A percentile compares a stretch with the other conserved stretches of the same genome.
These are phyloP conservation scores for Phytophthora macrochlamydospora DNA, from an alignment of 352 stramenopile genomes.

Conservation along the genomic window DNA sequence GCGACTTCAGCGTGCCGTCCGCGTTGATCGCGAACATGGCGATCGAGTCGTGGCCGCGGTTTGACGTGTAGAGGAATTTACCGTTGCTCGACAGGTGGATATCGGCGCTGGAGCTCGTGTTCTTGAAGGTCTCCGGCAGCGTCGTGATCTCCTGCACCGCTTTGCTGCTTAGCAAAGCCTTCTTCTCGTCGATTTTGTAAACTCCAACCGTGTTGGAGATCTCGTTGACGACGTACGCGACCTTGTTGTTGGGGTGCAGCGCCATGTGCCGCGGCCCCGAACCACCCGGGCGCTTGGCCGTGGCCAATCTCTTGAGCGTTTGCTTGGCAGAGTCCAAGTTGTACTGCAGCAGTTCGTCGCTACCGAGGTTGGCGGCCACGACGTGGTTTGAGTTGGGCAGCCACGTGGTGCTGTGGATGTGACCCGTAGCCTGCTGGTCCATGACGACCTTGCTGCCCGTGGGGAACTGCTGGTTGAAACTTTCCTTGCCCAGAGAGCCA, in stretches of 20 bases:
- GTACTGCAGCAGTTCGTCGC: conserved; percentile 62
- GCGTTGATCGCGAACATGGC: conserved; percentile 54
- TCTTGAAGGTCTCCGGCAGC: conserved; percentile 41
- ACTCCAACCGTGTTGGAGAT: conserved; percentile 67
- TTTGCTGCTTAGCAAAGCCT: conserved; percentile 23
- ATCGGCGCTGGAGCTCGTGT: conserved; percentile 39
- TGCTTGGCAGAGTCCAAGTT: conserved; percentile 42
- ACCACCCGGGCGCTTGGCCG: conserved; percentile 32
- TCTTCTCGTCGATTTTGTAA: conserved; percentile 40
- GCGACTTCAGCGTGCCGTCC: conserved; percentile 33
- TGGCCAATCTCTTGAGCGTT: conserved; percentile 33
- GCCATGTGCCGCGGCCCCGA: conserved; percentile 71
- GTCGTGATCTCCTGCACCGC: conserved; percentile 62
- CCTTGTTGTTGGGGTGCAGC: conserved; percentile 46
- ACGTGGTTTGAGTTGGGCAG: conserved; percentile 45
- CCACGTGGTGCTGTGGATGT: conserved; percentile 77
- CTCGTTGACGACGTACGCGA: conserved; percentile 70
- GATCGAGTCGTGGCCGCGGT: conserved; percentile 69
- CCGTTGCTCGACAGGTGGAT: conserved; percentile 60
- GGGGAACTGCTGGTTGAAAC: conserved; percentile 49
- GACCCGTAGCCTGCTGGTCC: conserved; percentile 44
- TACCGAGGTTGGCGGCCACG: conserved; percentile 63
- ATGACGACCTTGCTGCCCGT: conserved; percentile 42
- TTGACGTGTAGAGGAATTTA: conserved; percentile 66
- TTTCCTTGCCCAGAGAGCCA: conserved; percentile 42